Base-by-base conservation (phyloP, 768 basidiomycete genomes). In the Pleurotus giganteus region DNA sequence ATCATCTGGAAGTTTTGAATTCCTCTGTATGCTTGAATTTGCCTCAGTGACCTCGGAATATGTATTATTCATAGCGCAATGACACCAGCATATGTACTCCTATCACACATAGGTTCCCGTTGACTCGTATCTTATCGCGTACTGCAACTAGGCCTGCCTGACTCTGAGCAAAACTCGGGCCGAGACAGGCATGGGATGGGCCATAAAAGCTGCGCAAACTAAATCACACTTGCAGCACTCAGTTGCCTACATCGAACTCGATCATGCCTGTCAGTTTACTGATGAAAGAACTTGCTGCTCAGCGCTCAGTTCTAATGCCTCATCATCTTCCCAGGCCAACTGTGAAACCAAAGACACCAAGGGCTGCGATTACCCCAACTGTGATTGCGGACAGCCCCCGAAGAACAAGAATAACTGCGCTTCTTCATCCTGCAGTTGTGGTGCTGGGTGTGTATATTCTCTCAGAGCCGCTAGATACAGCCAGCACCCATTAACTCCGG, bases 321-420 rank as follows among this genome's bases (percentile, higher is more conserved):
- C 27, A 28, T 1, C 29, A 47, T 17, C 12, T 11, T 42, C 6
- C 7, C 23, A 45, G 21, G 49, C 29, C 4, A 51, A 51, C 49
- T 51, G 49, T n/a, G 61, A 61, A 50, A 60, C 58, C 42, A 68
- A 65, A 52, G 58, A 54, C 23, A 60, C 62, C 54, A 58, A 51
- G 28, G 56, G 55, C 53, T 75, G 74, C 63, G 60, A 58, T 46
- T 71, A 66, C 57, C 68, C 68, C 15, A 61, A 66, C 63, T 69
- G 68, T 55, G 61, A 59, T 32, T 69, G 71, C 61, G 65, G 63
- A 60, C 65, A 70, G 27, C 63, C 70, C 28, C 66, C 73, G n/a
- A 72, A 71, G 66, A 71, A 71, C 62, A 63, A 68, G 47, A 51
- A 51, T 24, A 51, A 51, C 49, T 63, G 63, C 49, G 61, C 59